These are phyloP conservation scores for Eucalyptus tenuipes DNA, from an alignment of 345 rosid genomes.

Conservation along the genomic window DNA sequence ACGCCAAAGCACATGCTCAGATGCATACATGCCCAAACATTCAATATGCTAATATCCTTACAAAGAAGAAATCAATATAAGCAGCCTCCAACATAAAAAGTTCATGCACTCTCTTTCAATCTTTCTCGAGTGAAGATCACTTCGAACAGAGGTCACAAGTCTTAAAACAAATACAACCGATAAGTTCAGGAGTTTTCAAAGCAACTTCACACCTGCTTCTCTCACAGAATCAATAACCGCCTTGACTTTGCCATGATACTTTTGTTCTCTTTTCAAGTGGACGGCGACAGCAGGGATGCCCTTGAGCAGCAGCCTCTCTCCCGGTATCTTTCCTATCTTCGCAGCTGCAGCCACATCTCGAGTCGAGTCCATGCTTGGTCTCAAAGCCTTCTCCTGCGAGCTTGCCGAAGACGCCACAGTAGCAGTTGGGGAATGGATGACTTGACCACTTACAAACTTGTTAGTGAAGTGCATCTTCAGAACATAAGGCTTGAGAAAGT, in stretches of 20 bases:
- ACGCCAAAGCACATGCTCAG: neutral
- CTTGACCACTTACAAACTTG: slow-evolving; percentile 73
- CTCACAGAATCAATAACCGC: slow-evolving; percentile 73
- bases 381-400: slow-evolving; percentile 73
- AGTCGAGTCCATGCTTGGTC: slow-evolving; percentile 47
- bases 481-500: slow-evolving; percentile 70
- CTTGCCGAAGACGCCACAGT: slow-evolving; percentile 73
- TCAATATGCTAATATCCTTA: neutral
- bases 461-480: slow-evolving; percentile 78
- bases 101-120: slow-evolving; percentile 3
- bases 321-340: slow-evolving; percentile 68
- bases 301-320: slow-evolving; percentile 54
- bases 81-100: neutral
- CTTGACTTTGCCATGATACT: slow-evolving; percentile 83
- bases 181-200: slow-evolving; percentile 1
- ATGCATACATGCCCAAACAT: neutral
- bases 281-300: slow-evolving; percentile 64
- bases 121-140: neutral
- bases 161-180: neutral
- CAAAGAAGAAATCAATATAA: neutral
- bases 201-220: slow-evolving; percentile 57
- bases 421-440: slow-evolving; percentile 71
- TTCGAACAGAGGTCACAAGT: neutral
- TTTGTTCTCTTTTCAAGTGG: slow-evolving; percentile 58
- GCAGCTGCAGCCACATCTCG: slow-evolving; percentile 85